phyloP scores from a whole-genome alignment of 2,329 filamentous ascomycete genomes.

The Colletotrichum sp. region DNA sequence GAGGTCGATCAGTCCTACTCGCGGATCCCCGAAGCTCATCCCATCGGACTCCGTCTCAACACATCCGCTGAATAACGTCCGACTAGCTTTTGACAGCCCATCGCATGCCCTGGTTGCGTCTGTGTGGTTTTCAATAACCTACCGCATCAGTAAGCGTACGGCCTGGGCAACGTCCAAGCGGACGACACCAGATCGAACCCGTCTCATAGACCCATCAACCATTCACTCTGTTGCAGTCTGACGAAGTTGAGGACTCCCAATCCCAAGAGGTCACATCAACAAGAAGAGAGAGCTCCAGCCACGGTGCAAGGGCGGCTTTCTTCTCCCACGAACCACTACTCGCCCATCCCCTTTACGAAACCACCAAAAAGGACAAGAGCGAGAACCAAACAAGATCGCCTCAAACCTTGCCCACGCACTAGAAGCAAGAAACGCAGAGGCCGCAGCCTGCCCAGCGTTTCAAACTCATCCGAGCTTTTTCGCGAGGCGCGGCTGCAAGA shows the following conservation, averaged over 20 bases:
- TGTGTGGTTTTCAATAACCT: neutral
- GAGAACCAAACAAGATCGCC: neutral
- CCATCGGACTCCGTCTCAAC: neutral
- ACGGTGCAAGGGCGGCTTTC: fast-evolving
- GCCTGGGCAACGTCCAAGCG: neutral
- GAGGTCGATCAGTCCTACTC: neutral
- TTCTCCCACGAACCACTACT: neutral
- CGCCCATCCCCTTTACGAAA: fast-evolving
- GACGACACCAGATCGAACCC: neutral
- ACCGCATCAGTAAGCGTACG: neutral
- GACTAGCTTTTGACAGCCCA: neutral
- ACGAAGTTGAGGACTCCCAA: neutral
- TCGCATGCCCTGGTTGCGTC: neutral
- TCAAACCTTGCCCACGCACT: neutral
- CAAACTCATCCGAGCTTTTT: neutral
- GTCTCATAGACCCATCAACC: neutral
- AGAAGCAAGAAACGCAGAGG: neutral
- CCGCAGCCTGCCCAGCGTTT: neutral
- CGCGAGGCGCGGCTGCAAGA: neutral
- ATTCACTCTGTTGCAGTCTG: fast-evolving
- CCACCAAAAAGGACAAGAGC: neutral
- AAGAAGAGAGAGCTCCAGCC: neutral
- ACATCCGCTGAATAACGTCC: neutral
- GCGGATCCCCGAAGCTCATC: neutral
- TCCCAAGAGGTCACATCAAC: fast-evolving